Conservation (phyloP, 73 alveolate species). For the Paramecium sonneborni region DNA sequence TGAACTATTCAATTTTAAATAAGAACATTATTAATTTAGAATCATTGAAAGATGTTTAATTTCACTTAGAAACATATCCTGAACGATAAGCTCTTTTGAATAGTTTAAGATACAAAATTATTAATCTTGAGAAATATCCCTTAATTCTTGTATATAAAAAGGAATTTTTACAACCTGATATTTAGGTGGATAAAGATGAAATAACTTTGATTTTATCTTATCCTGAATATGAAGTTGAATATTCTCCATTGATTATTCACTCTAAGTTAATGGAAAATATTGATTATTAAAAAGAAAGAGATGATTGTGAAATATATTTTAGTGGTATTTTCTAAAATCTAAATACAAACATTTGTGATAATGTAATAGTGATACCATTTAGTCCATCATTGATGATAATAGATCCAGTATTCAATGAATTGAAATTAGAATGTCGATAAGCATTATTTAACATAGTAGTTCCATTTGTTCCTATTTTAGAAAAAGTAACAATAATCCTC, state of each 20-base stretch:
- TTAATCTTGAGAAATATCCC: background rate
- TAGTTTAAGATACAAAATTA: background rate
- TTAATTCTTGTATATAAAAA: background rate
- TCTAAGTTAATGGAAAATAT: background rate
- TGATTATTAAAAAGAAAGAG: background rate
- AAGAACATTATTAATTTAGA: background rate
- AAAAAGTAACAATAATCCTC: background rate
- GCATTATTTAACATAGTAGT: background rate
- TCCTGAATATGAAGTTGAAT: conserved; percentile 18
- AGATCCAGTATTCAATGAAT: background rate
- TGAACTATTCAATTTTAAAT: background rate
- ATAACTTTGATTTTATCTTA: background rate
- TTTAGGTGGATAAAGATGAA: background rate
- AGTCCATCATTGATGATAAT: background rate
- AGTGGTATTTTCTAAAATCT: background rate
- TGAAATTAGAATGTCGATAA: conserved; percentile 7
- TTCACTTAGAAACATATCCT: background rate
- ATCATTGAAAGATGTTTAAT: background rate
- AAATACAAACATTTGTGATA: background rate
- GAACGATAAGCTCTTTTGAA: background rate
- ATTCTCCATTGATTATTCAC: background rate
- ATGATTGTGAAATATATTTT: background rate
- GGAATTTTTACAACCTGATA: background rate
- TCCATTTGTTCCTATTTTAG: background rate
- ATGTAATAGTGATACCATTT: background rate